Evolutionary conservation across 2,329 filamentous ascomycete species (phyloP).

Genomic region (Penicillium sp.): DNA sequence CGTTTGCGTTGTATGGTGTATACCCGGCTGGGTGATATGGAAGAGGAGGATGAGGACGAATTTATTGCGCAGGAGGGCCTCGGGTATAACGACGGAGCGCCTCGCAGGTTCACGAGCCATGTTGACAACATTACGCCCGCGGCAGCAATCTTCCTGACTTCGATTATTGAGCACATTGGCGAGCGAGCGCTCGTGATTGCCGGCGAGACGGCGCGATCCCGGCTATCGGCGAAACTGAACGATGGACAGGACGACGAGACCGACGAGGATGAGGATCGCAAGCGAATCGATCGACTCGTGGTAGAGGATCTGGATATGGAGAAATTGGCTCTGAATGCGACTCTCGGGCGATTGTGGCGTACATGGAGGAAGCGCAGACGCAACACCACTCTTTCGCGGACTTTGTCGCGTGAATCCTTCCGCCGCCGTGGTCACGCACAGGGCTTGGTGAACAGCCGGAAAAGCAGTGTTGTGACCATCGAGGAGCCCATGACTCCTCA

Average conservation of each 20-base stretch:
- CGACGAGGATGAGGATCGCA: constrained; percentile 48
- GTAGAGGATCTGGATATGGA: constrained; percentile 93
- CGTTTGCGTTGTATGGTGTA: constrained; percentile 97
- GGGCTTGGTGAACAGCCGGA: constrained; percentile 41
- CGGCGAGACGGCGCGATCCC: constrained; percentile 74
- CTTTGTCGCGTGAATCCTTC: constrained; percentile 51
- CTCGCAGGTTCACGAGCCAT: constrained; percentile 61
- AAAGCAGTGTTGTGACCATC: constrained; percentile 46
- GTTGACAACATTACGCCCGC: constrained; percentile 80
- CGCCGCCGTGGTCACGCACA: constrained; percentile 36
- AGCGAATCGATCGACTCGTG: constrained; percentile 68
- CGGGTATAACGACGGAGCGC: constrained; percentile 61
- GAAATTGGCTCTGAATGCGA: constrained; percentile 86
- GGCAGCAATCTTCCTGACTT: constrained; percentile 93
- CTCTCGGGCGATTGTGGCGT: constrained; percentile 87
- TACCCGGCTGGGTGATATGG: constrained; percentile 92
- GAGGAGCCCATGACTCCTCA: constrained; percentile 37
- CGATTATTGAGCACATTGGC: constrained; percentile 90
- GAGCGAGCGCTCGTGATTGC: constrained; percentile 89
- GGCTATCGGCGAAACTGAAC: constrained; percentile 40
- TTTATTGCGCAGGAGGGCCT: constrained; percentile 82
- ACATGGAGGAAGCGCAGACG: constrained; percentile 83
- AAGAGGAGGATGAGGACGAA: constrained; percentile 94
- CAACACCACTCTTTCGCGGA: constrained; percentile 45
- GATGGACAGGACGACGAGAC: constrained; percentile 66